These are phyloP conservation scores for Pachyrhizus erosus DNA, from an alignment of 306 rosid species.

Conservation along the genomic window DNA sequence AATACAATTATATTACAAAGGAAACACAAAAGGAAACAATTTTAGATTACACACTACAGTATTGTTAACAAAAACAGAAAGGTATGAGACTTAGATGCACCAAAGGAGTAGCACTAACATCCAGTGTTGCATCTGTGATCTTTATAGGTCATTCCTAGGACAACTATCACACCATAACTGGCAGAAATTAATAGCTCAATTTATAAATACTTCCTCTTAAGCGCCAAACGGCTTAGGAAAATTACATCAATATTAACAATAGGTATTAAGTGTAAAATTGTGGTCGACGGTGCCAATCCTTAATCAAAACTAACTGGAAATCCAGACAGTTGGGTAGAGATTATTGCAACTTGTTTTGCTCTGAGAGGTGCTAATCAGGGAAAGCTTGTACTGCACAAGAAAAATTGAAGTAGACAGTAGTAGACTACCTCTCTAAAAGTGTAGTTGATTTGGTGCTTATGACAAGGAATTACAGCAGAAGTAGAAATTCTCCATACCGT, in stretches of 20 bases:
- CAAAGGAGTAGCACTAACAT: not conserved
- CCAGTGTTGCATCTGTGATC: too few relatives aligned
- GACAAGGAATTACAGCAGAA: too few relatives aligned
- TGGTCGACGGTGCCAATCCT: constrained; percentile 11
- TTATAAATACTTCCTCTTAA: not conserved
- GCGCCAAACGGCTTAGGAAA: not conserved
- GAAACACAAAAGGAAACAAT: not conserved
- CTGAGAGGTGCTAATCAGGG: not conserved
- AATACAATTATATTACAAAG: constrained; percentile 10
- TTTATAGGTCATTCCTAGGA: not conserved
- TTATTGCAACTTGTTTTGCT: not conserved
- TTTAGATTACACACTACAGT: not conserved
- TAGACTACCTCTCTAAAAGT: not conserved
- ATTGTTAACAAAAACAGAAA: not conserved
- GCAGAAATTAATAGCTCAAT: not conserved
- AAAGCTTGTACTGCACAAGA: not conserved
- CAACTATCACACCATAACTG: constrained; percentile 1
- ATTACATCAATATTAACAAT: not conserved
- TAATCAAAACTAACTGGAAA: constrained; percentile 12
- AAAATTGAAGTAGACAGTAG: constrained; percentile 1
- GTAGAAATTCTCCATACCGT: too few relatives aligned
- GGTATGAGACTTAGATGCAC: not conserved
- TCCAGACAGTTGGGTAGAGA: constrained; percentile 2
- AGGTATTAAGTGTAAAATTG: not conserved
- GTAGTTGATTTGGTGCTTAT: too few relatives aligned